These are phyloP conservation scores for Neocucurbitaria cava DNA, from an alignment of 2,329 filamentous ascomycete genomes.

Conservation along the genomic window DNA sequence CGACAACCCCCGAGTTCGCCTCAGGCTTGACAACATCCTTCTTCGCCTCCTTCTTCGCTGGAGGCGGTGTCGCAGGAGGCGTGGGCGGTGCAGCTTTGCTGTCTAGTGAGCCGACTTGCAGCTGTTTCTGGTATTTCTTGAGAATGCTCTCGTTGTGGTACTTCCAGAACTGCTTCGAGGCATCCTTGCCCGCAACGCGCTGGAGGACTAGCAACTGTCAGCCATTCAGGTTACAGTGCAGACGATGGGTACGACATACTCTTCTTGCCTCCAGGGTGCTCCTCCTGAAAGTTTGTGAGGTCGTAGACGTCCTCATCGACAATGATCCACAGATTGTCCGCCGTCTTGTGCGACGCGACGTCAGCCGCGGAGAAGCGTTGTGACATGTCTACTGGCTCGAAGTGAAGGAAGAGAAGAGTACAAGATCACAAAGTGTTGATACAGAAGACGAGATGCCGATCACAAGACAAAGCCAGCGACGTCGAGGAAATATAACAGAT, in stretches of 20 bases:
- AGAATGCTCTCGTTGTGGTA: slow-evolving; percentile 67
- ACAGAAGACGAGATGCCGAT: slow-evolving; percentile 19
- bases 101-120: slow-evolving; percentile 77
- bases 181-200: slow-evolving; percentile 70
- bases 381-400: slow-evolving; percentile 67
- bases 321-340: slow-evolving; percentile 84
- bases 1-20: slow-evolving; percentile 64
- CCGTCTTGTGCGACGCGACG: slow-evolving; percentile 90
- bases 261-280: slow-evolving; percentile 72
- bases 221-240: too few relatives aligned
- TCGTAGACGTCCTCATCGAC: slow-evolving; percentile 97
- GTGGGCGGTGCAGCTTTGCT: slow-evolving; percentile 70
- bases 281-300: slow-evolving; percentile 70
- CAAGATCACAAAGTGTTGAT: slow-evolving; percentile 10
- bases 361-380: slow-evolving; percentile 84
- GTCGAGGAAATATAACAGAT: not conserved
- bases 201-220: slow-evolving; percentile 61
- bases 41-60: slow-evolving; percentile 55
- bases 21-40: slow-evolving; percentile 62
- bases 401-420: slow-evolving; percentile 11
- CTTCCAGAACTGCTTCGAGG: slow-evolving; percentile 74
- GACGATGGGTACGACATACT: slow-evolving; percentile 55
- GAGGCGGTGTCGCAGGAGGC: slow-evolving; percentile 57
- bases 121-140: slow-evolving; percentile 67
- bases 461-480: slow-evolving; percentile 24